These are phyloP conservation scores for Candida ovalis DNA, from an alignment of 805 yeast genomes.

Conservation along the genomic window DNA sequence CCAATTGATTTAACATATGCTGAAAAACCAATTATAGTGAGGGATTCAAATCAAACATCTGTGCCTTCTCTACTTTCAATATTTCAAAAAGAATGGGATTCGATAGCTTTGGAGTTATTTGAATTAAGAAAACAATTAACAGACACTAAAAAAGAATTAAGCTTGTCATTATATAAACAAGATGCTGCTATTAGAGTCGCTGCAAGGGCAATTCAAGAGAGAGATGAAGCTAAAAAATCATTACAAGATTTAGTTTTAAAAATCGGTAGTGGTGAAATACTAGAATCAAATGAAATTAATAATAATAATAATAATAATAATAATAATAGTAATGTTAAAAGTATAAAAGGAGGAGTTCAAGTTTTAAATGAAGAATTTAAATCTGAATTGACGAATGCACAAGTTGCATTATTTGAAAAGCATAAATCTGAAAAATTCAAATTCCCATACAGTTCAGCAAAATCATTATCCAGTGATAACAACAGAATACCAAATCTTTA, in stretches of 20 bases:
- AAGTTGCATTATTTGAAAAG: conserved; percentile 13
- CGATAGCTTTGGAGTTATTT: conserved; percentile 76
- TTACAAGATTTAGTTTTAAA: conserved; percentile 51
- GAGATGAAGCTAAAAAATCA: conserved; percentile 70
- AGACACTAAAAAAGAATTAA: conserved; percentile 64
- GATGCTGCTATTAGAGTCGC: conserved; percentile 92
- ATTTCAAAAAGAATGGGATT: conserved; percentile 88
- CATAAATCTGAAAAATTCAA: conserved; percentile 22
- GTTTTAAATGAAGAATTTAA: conserved; percentile 6
- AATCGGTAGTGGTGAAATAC: conserved; percentile 28
- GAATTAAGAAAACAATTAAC: conserved; percentile 68
- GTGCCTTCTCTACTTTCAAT: conserved; percentile 74
- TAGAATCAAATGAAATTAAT: neutral
- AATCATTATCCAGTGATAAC: neutral
- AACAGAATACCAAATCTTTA: neutral
- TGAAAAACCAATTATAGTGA: conserved; percentile 14
- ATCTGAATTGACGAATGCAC: conserved; percentile 12
- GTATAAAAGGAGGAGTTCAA: conserved; percentile 16
- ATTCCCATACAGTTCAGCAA: conserved; percentile 7
- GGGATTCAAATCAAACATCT: conserved; percentile 46
- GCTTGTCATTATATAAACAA: conserved; percentile 74
- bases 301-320: conserved; percentile 20
- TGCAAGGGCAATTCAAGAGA: conserved; percentile 65
- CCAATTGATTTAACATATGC: conserved; percentile 21
- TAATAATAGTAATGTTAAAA: too few relatives aligned